Evolutionary conservation across 2,329 filamentous ascomycete species (phyloP), one percentile per base, ranked within the genome.

Genomic region (Hymenoscyphus fructigenus): DNA sequence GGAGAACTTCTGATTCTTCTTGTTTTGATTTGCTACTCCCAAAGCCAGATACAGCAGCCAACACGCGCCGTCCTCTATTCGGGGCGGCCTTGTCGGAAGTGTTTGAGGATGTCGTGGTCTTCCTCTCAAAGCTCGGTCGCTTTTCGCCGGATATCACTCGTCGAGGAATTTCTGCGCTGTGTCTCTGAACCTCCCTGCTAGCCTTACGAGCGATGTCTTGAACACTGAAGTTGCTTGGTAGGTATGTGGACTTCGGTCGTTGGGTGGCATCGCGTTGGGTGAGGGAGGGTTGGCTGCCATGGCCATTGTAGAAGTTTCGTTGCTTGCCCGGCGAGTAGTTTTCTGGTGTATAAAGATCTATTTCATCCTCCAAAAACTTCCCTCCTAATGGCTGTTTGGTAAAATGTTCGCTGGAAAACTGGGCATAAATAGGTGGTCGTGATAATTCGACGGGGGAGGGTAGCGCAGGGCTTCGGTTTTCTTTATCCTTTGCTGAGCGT

Each of bases 391-490:
- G 83, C 79, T 76, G 71, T 57, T 71, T 72, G 6, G 72, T 60
- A 53, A 76, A 70, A 69, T 75, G 65, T 71, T 76, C 76, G 67
- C 76, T 81, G 57, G 80, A 79, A 75, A 94, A 95, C 72, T 95
- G 89, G 15, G 91, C 86, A 82, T 91, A 97, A 63, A 94, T 93
- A 28, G 93, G 92, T 20, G 85, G 82, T 10, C 78, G 69, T 7
- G 71, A 78, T 73, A 59, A 78, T 50, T 79, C 78, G 17, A 76
- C 75, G 7, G 77, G 73, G 14, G 79, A 75, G 3, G 80, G 81
- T 65, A 80, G 78, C 3, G 20, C n/a, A 20, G 44, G 44, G 44
- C 44, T 88, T 62, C 83, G 84, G 75, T 97, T 97, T 77, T 97
- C 93, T 78, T 96, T 96, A 76, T 94, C 89, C 72, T 85, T 89